Conservation (phyloP, 257 asterid species). For the Penstemon eatonii region DNA sequence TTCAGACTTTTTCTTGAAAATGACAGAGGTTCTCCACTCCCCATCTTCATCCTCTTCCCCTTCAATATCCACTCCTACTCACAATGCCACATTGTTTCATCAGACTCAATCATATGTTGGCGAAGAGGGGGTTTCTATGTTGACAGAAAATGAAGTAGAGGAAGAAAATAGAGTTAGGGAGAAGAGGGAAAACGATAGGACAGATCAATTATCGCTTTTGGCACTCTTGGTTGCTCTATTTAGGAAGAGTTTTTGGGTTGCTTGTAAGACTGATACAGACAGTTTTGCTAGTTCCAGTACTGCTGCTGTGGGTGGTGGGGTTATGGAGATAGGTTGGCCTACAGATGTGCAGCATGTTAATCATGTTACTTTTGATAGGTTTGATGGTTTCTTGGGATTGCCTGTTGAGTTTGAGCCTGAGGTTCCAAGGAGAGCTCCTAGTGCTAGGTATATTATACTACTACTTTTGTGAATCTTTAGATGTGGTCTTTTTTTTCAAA, state of each 20-base stretch:
- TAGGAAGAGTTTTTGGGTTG: constrained; percentile 82
- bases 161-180: constrained; percentile 50
- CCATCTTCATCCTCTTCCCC: constrained; percentile 81
- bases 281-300: constrained; percentile 36
- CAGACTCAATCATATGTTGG: constrained; percentile 45
- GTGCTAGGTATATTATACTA: constrained; percentile 70
- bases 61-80: constrained; percentile 73
- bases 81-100: constrained; percentile 64
- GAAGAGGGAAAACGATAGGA: constrained; percentile 64
- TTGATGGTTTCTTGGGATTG: constrained; percentile 95
- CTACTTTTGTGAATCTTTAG: constrained; percentile 3
- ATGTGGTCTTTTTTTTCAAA: neutral
- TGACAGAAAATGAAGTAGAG: constrained; percentile 36
- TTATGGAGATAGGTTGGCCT: constrained; percentile 97
- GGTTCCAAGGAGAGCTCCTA: constrained; percentile 87
- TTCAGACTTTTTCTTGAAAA: constrained; percentile 39
- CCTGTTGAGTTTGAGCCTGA: constrained; percentile 99
- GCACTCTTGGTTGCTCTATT: constrained; percentile 79
- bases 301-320: constrained; percentile 36
- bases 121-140: constrained; percentile 37
- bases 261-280: constrained; percentile 66
- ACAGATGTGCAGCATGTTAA: constrained; percentile 92
- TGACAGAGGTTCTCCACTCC: constrained; percentile 98
- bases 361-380: constrained; percentile 96
- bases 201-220: constrained; percentile 75